A percentile compares a stretch with the other conserved stretches of the same genome.
phyloP scores from a whole-genome alignment of 2,329 filamentous ascomycete genomes.

The Cryphonectria japonica region DNA sequence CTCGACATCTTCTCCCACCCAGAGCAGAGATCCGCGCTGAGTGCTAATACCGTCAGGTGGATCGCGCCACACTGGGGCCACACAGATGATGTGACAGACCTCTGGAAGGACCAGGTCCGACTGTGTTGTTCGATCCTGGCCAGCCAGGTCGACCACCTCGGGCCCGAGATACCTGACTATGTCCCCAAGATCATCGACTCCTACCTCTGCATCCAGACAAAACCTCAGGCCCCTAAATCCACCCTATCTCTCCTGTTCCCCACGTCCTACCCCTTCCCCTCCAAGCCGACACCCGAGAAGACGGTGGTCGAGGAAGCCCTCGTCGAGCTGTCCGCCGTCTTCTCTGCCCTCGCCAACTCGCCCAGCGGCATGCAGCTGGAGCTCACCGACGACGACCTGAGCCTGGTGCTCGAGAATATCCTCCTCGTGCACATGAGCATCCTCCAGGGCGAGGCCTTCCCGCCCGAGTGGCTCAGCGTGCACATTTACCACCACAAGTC shows the following conservation, averaged over 20 bases:
- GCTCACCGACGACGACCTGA: conserved; percentile 72
- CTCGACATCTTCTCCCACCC: conserved; percentile 80
- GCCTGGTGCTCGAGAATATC: conserved; percentile 74
- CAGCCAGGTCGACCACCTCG: conserved; percentile 78
- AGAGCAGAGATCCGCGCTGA: conserved; percentile 73
- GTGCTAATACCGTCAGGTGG: conserved; percentile 86
- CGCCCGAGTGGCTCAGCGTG: conserved; percentile 85
- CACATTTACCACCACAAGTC: conserved; percentile 93
- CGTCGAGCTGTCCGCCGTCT: conserved; percentile 83
- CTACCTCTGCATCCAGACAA: conserved; percentile 74
- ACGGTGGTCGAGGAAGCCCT: conserved; percentile 79
- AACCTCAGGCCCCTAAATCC: conserved; percentile 57
- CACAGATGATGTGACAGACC: conserved; percentile 71
- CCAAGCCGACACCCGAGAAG: conserved; percentile 65
- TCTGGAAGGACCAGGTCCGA: conserved; percentile 91
- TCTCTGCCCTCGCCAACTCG: conserved; percentile 80
- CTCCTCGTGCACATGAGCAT: conserved; percentile 89
- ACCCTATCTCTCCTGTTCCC: conserved; percentile 89
- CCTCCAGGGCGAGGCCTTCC: conserved; percentile 86
- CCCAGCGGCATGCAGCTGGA: conserved; percentile 77
- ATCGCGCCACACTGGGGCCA: conserved; percentile 92
- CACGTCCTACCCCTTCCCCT: conserved; percentile 84
- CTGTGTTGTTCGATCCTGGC: conserved; percentile 92
- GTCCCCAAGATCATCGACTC: conserved; percentile 91
- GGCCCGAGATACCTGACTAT: conserved; percentile 83